A percentile compares a stretch with the other conserved stretches of the same genome.
Conservation (phyloP, 169 alveolate genomes). For the Plasmodium yoelii region DNA sequence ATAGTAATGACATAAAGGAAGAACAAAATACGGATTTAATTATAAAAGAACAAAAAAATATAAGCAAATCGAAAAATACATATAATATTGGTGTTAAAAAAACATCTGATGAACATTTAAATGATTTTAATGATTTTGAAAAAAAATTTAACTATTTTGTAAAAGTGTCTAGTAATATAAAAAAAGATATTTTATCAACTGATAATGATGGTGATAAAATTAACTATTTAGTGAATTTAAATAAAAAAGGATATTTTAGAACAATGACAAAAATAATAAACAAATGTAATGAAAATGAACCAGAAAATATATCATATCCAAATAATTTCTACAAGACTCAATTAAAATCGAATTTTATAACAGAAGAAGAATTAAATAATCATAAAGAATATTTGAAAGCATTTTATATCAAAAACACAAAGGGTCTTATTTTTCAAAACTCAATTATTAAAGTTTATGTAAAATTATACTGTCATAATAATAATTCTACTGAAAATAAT, state of each 20-base stretch:
- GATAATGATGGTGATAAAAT: constrained; percentile 34
- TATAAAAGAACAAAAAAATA: background rate
- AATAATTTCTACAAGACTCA: constrained; percentile 20
- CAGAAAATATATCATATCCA: constrained; percentile 23
- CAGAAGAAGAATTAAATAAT: constrained; percentile 51
- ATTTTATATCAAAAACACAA: constrained; percentile 47
- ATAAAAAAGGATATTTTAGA: constrained; percentile 46
- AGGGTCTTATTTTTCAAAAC: constrained; percentile 59
- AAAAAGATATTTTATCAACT: constrained; percentile 49
- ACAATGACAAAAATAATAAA: constrained; percentile 53
- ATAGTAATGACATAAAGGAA: background rate
- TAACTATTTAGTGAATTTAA: constrained; percentile 12
- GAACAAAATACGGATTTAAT: background rate
- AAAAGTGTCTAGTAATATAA: constrained; percentile 24
- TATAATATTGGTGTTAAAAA: constrained; percentile 19
- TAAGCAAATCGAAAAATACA: background rate
- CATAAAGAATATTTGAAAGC: constrained; percentile 37
- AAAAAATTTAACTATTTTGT: constrained; percentile 66
- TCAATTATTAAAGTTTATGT: constrained; percentile 55
- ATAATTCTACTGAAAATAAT: background rate
- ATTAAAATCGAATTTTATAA: constrained; percentile 31
- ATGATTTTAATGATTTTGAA: constrained; percentile 65
- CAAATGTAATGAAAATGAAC: constrained; percentile 44
- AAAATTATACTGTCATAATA: constrained; percentile 9
- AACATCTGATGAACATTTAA: constrained; percentile 30